A percentile compares a stretch with the other conserved stretches of the same genome.
These are phyloP conservation scores for Fusarium sublunatum DNA, from an alignment of 2,329 filamentous ascomycete genomes.

Conservation along the genomic window DNA sequence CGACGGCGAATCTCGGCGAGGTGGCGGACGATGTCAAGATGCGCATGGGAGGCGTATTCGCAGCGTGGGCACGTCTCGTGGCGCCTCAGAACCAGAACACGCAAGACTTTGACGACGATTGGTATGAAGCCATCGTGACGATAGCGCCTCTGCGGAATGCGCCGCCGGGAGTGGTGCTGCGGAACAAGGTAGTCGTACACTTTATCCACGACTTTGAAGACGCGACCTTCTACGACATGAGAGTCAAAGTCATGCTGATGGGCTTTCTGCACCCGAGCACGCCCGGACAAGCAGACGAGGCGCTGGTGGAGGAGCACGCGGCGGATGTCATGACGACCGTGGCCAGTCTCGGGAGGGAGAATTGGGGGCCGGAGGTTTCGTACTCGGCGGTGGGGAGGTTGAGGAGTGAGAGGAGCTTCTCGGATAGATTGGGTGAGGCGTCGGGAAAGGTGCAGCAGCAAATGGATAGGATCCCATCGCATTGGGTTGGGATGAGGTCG, in stretches of 20 bases:
- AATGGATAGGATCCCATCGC: conserved; percentile 68
- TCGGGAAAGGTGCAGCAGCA: conserved; percentile 63
- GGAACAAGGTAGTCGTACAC: conserved; percentile 64
- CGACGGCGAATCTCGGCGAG: conserved; percentile 65
- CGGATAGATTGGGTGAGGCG: conserved; percentile 60
- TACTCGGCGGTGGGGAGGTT: conserved; percentile 53
- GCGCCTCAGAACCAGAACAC: conserved; percentile 41
- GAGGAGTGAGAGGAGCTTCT: conserved; percentile 56
- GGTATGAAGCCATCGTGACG: conserved; percentile 70
- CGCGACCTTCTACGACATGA: conserved; percentile 54
- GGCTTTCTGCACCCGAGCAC: conserved; percentile 63
- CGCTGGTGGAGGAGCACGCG: conserved; percentile 48
- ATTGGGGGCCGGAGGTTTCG: conserved; percentile 58
- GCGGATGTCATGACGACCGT: conserved; percentile 58
- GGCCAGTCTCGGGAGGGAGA: conserved; percentile 59
- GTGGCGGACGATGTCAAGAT: conserved; percentile 64
- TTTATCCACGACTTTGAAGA: conserved; percentile 64
- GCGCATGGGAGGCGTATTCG: conserved; percentile 70
- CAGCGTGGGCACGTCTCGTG: conserved; percentile 69
- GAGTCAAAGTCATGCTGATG: conserved; percentile 68
- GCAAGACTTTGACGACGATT: conserved; percentile 56
- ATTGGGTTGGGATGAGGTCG: conserved; percentile 68
- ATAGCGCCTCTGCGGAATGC: conserved; percentile 63
- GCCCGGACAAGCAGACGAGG: conserved; percentile 29
- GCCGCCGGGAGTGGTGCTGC: conserved; percentile 58